These are phyloP conservation scores for Rhodosporidiobolus sp. DNA, from an alignment of 768 basidiomycete genomes.

Conservation along the genomic window DNA sequence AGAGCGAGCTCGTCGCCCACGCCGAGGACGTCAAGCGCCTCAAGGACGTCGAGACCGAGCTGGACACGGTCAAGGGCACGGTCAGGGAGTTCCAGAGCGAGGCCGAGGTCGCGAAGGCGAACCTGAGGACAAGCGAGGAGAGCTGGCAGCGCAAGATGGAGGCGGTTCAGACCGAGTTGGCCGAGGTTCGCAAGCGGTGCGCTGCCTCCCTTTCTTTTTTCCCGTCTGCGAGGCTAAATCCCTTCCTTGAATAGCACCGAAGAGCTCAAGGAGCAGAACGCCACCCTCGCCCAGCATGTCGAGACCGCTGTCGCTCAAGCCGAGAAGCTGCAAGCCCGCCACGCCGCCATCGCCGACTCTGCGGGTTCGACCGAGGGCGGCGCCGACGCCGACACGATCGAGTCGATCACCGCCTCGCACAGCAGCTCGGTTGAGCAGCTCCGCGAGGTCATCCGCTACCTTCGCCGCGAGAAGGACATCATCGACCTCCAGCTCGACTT, in stretches of 20 bases:
- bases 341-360: slow-evolving; percentile 44
- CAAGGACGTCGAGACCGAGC: slow-evolving; percentile 62
- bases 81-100: slow-evolving; percentile 62
- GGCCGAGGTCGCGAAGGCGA: slow-evolving; percentile 71
- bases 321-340: slow-evolving; percentile 58
- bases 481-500: slow-evolving; percentile 82
- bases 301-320: slow-evolving; percentile 80
- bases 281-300: slow-evolving; percentile 73
- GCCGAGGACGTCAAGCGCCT: slow-evolving; percentile 77
- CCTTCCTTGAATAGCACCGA: slow-evolving; percentile 56
- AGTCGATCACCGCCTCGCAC: slow-evolving; percentile 47
- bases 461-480: slow-evolving; percentile 88
- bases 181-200: slow-evolving; percentile 68
- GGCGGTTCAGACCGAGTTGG: slow-evolving; percentile 70
- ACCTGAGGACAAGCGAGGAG: slow-evolving; percentile 64
- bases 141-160: slow-evolving; percentile 81
- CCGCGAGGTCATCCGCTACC: slow-evolving; percentile 62
- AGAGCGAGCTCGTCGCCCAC: slow-evolving; percentile 75
- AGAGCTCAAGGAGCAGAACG: slow-evolving; percentile 72
- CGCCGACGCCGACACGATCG: slow-evolving; percentile 33
- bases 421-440: slow-evolving; percentile 55
- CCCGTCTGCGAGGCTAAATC: not conserved
- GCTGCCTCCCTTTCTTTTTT: slow-evolving; percentile 21
- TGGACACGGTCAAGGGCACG: slow-evolving; percentile 56
- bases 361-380: slow-evolving; percentile 56